Evolutionary conservation across 371 early-diverging fungal species (phyloP).

Genomic region (Syncephalis plumigaleata): DNA sequence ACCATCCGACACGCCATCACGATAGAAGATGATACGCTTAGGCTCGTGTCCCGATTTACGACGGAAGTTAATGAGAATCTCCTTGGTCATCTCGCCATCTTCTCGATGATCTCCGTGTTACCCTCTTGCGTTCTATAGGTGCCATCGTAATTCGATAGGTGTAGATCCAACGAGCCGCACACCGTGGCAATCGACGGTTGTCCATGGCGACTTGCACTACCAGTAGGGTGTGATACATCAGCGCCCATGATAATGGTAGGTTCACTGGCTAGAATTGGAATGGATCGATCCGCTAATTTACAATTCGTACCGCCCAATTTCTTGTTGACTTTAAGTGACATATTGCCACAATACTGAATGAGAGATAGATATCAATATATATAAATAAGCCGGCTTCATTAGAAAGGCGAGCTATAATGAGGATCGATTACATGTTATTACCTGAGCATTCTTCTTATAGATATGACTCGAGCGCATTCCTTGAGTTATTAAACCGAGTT

Average conservation of each 20-base stretch:
- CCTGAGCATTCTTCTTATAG: constrained; percentile 15
- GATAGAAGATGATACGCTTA: constrained; percentile 58
- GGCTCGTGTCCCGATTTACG: constrained; percentile 27
- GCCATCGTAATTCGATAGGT: constrained; percentile 49
- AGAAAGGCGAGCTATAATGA: no score
- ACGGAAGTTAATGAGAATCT: constrained; percentile 38
- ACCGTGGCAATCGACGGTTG: constrained; percentile 61
- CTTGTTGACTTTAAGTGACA: constrained; percentile 38
- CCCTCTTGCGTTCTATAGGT: constrained; percentile 42
- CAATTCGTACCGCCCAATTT: constrained; percentile 48
- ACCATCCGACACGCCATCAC: constrained; percentile 65
- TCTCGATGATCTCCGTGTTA: constrained; percentile 44
- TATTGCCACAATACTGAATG: constrained; percentile 42
- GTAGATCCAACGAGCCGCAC: constrained; percentile 57
- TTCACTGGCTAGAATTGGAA: constrained; percentile 20
- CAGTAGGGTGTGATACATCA: constrained; percentile 61
- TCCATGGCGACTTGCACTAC: constrained; percentile 14
- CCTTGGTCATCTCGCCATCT: constrained; percentile 37
- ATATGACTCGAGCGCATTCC: constrained; percentile 50
- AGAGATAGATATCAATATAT: constrained; percentile 10
- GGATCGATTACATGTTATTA: not conserved
- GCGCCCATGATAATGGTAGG: constrained; percentile 75
- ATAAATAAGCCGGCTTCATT: no score
- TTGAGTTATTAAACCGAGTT: constrained; percentile 57
- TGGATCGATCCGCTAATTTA: constrained; percentile 1